Evolutionary conservation across 2,329 filamentous ascomycete genomes (phyloP).

Genomic region (Pyrenophora graminea): DNA sequence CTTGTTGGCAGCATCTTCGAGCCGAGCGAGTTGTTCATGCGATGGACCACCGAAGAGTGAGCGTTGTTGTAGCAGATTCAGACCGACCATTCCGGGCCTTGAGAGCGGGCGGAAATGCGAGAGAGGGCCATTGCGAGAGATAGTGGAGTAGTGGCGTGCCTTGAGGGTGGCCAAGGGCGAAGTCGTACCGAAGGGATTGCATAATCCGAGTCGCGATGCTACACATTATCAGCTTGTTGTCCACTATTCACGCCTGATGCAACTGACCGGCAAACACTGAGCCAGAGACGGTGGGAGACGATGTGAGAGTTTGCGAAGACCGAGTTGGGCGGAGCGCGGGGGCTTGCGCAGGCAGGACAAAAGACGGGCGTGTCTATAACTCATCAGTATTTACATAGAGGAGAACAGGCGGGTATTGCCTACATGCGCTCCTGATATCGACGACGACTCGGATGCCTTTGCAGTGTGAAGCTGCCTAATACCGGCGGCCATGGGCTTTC

Average conservation of each 20-base stretch:
- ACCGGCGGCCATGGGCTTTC: constrained; percentile 26
- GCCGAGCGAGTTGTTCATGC: constrained; percentile 72
- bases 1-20: constrained; percentile 90
- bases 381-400: constrained; percentile 10
- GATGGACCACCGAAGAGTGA: constrained; percentile 53
- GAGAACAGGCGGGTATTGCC: background rate
- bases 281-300: constrained; percentile 19
- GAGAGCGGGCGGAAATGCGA: constrained; percentile 37
- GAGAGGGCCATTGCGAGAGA: constrained; percentile 42
- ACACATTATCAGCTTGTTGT: constrained; percentile 9
- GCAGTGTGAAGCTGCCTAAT: constrained; percentile 27
- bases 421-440: constrained; percentile 1
- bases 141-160: constrained; percentile 47
- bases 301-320: constrained; percentile 12
- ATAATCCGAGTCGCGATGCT: constrained; percentile 42
- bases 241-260: background rate
- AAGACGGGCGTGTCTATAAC: constrained; percentile 19
- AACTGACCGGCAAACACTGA: constrained; percentile 30
- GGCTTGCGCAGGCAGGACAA: constrained; percentile 22
- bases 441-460: constrained; percentile 9
- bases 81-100: constrained; percentile 40
- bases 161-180: constrained; percentile 31
- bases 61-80: constrained; percentile 50
- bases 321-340: constrained; percentile 17
- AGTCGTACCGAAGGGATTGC: constrained; percentile 41